phyloP scores from a whole-genome alignment of 345 rosid genomes.

The Limnanthes douglasii region DNA sequence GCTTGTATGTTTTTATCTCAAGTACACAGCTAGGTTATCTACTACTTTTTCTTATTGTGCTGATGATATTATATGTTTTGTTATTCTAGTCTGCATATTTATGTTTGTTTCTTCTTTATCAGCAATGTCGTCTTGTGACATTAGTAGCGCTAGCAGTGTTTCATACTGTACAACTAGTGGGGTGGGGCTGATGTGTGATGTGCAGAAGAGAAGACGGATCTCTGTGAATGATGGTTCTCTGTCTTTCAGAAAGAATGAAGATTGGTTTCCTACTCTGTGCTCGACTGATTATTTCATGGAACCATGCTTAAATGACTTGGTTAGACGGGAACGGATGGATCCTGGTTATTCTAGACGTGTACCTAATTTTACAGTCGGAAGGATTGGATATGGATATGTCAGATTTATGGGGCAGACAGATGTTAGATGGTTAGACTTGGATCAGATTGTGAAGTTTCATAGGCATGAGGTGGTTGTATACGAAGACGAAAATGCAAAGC shows the following conservation, averaged over 20 bases:
- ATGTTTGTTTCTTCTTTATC: conserved; percentile 4
- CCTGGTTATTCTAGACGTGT: conserved; percentile 67
- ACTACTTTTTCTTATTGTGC: no score
- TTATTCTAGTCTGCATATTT: no score
- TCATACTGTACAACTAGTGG: not conserved
- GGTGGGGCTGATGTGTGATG: conserved; percentile 2
- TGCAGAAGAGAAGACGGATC: conserved; percentile 35
- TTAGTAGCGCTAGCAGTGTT: not conserved
- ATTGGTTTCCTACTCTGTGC: conserved; percentile 34
- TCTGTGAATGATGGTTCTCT: conserved; percentile 6
- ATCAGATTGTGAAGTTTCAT: conserved; percentile 49
- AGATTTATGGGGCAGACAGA: conserved; percentile 71
- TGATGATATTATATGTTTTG: no score
- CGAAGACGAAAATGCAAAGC: conserved; percentile 64
- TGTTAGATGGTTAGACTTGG: conserved; percentile 54
- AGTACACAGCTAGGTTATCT: no score
- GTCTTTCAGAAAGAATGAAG: conserved; percentile 14
- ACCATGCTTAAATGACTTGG: conserved; percentile 52
- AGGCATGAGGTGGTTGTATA: conserved; percentile 68
- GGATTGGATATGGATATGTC: conserved; percentile 59
- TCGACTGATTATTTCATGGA: conserved; percentile 46
- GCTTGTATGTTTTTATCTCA: no score
- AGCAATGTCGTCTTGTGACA: conserved; percentile 5
- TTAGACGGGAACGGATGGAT: conserved; percentile 24
- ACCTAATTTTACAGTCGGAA: conserved; percentile 60